Base-by-base conservation (phyloP, 495 filamentous ascomycete genomes). In the Trichoderma erinaceum region DNA sequence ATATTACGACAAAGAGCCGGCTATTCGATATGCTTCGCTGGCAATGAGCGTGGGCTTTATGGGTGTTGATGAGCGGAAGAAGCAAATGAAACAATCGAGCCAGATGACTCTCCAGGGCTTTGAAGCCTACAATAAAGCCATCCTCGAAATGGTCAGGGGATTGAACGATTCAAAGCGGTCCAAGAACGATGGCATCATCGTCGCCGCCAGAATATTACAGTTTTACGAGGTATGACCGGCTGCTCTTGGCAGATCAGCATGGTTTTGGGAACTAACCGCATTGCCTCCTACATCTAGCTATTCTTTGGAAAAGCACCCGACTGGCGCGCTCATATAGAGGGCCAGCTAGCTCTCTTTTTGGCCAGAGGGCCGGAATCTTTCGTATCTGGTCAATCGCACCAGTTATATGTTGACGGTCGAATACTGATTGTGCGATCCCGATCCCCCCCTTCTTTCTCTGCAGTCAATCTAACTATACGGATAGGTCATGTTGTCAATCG, bases 31-130 rank as follows among this genome's bases (percentile, higher is more conserved):
- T 27, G 41, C 35, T n/a, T 21, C 63, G 32, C 41, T 65, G 35
- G 63, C 63, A 25, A 65, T 44, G 56, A 61, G 56, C 25, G 27
- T 25, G n/a, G 56, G 56, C 8, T 61, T 61, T 25, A 61, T 61
- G 56, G 25, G 27, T 18, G 56, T 61, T 29, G 23, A 61, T 23
- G 27, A 32, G 10, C 6, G 25, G 56, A 61, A 61, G 2, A 61
- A 61, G 3, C 56, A 61, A 32, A 25, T 61, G 13, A 16, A 27
- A 13, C 56, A 61, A 15, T 25, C 27, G 2, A 61, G 56, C 25
- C 56, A 61, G 35, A 23, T 61, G 11, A 61, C 56, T 13, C 56
- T 61, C 2, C 56, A 61, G 56, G 23, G 56, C 25, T 25, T 61
- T 25, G 25, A 61, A 21, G 56, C 56, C 7, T 61, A 61, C 12